Conservation (phyloP, 179 eudicot genomes). For the Beta lomatogona region DNA sequence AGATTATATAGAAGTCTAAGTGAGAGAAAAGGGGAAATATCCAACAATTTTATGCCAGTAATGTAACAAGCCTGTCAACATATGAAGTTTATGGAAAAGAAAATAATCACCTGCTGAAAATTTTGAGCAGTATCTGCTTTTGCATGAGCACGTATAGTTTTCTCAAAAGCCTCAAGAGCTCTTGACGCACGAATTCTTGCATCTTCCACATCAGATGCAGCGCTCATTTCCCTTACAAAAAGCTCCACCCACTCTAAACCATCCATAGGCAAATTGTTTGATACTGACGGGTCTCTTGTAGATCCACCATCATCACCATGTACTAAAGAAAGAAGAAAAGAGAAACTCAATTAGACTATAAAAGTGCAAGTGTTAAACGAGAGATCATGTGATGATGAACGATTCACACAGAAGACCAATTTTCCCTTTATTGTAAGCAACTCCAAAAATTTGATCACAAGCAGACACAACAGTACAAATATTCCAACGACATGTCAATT, state of each 20-base stretch:
- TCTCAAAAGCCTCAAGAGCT: slow-evolving; percentile 53
- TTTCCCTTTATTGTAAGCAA: background rate
- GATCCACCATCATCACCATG: slow-evolving; percentile 26
- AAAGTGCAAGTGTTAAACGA: background rate
- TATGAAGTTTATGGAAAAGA: background rate
- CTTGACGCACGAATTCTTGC: slow-evolving; percentile 48
- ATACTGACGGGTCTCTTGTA: slow-evolving; percentile 23
- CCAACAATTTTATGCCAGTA: background rate
- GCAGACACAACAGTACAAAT: background rate
- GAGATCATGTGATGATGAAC: background rate
- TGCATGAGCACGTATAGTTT: slow-evolving; percentile 35
- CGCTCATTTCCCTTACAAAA: slow-evolving; percentile 50
- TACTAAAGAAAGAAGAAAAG: slow-evolving; percentile 17
- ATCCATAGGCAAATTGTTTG: slow-evolving; percentile 29
- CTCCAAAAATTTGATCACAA: background rate
- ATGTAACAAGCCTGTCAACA: background rate
- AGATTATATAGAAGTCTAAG: background rate
- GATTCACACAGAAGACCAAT: background rate
- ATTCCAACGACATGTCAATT: background rate
- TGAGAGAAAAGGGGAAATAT: slow-evolving; percentile 2
- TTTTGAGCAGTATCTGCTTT: slow-evolving; percentile 36
- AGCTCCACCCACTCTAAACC: slow-evolving; percentile 55
- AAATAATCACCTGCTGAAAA: slow-evolving; percentile 38
- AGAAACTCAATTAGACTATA: background rate
- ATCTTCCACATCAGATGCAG: slow-evolving; percentile 44